Conservation (phyloP, 306 rosid genomes). For the Delonix regia region DNA sequence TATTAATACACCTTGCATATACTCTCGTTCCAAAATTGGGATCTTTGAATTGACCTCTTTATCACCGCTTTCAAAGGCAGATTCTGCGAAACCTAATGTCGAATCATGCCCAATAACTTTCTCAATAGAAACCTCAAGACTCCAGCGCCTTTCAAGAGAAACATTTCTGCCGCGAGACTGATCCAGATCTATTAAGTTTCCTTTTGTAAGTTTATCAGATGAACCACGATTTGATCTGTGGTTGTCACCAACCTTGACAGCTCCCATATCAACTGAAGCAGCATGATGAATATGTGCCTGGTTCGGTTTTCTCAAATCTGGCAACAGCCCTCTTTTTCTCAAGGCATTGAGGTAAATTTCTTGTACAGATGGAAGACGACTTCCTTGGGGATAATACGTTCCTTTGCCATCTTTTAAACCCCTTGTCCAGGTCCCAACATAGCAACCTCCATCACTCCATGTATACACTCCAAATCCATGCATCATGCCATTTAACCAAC, state of each 20-base stretch:
- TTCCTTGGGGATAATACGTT: constrained; percentile 84
- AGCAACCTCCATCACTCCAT: constrained; percentile 95
- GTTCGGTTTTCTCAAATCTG: constrained; percentile 81
- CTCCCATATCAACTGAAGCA: constrained; percentile 68
- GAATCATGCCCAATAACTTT: constrained; percentile 76
- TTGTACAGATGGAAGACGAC: constrained; percentile 86
- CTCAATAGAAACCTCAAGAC: constrained; percentile 96
- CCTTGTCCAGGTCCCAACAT: constrained; percentile 96
- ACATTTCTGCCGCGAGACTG: constrained; percentile 76
- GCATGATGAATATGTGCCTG: constrained; percentile 84
- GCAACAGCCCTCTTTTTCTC: constrained; percentile 91
- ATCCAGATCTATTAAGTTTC: constrained; percentile 76
- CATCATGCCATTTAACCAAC: constrained; percentile 94
- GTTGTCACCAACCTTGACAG: constrained; percentile 61
- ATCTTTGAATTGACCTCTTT: constrained; percentile 48
- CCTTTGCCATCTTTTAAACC: constrained; percentile 98
- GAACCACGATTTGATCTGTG: constrained; percentile 60
- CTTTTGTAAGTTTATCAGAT: constrained; percentile 63
- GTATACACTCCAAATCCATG: constrained; percentile 92
- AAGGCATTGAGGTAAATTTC: constrained; percentile 88
- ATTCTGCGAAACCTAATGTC: constrained; percentile 52
- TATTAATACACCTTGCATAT: constrained; percentile 97
- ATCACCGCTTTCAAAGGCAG: constrained; percentile 51
- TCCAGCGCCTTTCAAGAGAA: constrained; percentile 97
- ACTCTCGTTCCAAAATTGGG: constrained; percentile 92